Evolutionary conservation across 2,329 filamentous ascomycete genomes (phyloP).

Genomic region (Nemania abortiva): DNA sequence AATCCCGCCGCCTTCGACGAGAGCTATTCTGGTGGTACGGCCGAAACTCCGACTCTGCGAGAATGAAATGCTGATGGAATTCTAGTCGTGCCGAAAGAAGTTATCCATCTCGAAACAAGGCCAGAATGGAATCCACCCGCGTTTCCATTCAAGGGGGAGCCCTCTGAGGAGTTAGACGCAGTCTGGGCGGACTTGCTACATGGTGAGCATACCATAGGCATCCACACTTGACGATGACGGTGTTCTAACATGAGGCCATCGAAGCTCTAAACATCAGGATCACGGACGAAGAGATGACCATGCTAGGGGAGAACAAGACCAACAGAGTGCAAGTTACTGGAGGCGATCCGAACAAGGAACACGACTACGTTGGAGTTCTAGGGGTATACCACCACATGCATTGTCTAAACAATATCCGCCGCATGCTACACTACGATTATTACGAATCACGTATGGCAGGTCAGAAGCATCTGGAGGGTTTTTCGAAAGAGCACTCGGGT

Average conservation of each 20-base stretch:
- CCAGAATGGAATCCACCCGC: background rate
- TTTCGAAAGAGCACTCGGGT: slow-evolving; percentile 36
- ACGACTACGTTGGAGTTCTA: slow-evolving; percentile 31
- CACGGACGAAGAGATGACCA: slow-evolving; percentile 24
- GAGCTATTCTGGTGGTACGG: background rate
- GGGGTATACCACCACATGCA: slow-evolving; percentile 41
- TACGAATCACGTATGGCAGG: slow-evolving; percentile 28
- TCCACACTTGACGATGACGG: background rate
- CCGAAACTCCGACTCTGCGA: background rate
- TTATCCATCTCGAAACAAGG: background rate
- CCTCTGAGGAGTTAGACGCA: background rate
- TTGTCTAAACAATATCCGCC: slow-evolving; percentile 37
- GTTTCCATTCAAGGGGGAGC: background rate
- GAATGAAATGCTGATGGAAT: background rate
- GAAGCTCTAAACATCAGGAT: slow-evolving; percentile 35
- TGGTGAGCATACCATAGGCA: background rate
- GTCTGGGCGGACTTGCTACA: background rate
- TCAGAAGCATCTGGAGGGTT: slow-evolving; percentile 17
- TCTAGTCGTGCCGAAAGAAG: background rate
- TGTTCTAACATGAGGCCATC: background rate
- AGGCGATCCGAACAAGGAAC: slow-evolving; percentile 16
- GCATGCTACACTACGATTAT: slow-evolving; percentile 38
- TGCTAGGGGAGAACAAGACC: slow-evolving; percentile 30
- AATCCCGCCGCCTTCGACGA: background rate
- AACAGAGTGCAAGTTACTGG: slow-evolving; percentile 41